These are phyloP conservation scores for Glaciozyma antarctica DNA, from an alignment of 768 basidiomycete genomes.

Conservation along the genomic window DNA sequence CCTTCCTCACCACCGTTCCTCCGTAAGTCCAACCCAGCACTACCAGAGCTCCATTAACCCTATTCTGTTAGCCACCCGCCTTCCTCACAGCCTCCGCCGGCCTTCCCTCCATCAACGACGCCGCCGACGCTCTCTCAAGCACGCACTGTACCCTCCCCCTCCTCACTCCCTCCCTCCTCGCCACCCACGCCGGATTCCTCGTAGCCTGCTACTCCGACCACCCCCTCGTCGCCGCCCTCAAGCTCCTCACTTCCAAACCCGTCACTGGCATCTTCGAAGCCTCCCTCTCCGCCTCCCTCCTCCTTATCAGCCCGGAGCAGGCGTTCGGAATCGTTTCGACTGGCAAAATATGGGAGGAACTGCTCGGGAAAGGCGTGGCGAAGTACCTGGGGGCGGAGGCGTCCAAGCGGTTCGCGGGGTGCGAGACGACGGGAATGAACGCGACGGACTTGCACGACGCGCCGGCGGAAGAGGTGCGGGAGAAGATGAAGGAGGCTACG, in stretches of 20 bases:
- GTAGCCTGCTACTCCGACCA: constrained; percentile 41
- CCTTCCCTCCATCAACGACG: constrained; percentile 12
- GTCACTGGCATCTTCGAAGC: constrained; percentile 43
- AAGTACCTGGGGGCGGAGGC: constrained; percentile 31
- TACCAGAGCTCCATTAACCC: too few species aligned
- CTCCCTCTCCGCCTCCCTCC: constrained; percentile 34
- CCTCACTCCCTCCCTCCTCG: constrained; percentile 13
- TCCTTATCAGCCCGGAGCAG: constrained; percentile 23
- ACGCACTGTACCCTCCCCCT: constrained; percentile 27
- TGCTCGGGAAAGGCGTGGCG: constrained; percentile 35
- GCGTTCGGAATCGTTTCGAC: constrained; percentile 43
- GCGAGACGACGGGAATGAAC: constrained; percentile 39
- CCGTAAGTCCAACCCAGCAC: not conserved
- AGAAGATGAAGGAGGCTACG: constrained; percentile 36
- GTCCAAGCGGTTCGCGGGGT: constrained; percentile 37
- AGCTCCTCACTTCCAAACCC: constrained; percentile 4
- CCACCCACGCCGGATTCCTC: constrained; percentile 18
- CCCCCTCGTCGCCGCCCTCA: constrained; percentile 37
- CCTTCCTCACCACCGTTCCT: not conserved
- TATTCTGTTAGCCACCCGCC: not conserved
- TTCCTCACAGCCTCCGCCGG: constrained; percentile 33
- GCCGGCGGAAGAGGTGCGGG: constrained; percentile 32
- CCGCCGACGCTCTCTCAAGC: too few species aligned
- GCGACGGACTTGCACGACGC: constrained; percentile 40
- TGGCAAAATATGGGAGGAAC: constrained; percentile 39